Base-by-base conservation (phyloP, 306 rosid species). In the Prunus mume region DNA sequence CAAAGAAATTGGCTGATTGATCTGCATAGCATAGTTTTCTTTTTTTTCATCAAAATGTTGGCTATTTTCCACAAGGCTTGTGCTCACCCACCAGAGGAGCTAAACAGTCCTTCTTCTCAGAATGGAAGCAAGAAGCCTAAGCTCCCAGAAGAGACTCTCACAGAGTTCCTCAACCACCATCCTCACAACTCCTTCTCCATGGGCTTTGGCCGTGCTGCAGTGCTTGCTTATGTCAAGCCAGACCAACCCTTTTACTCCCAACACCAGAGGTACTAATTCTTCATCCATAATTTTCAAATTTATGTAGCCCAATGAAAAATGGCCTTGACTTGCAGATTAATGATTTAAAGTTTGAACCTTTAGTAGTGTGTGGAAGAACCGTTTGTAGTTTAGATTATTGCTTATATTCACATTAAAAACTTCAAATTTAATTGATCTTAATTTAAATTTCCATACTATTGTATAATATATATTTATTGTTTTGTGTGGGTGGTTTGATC, bases 71-170 rank as follows among this genome's bases (percentile, higher is more conserved):
- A 95, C 80, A 79, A 92, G 72, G 90, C 97, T 61, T 92, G 85
- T 85, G 97, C 97, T 71, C 79, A 95, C 78, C 99, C 99, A 51
- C 99, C 99, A 0, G 97, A 92, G 43, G 99, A 95, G 86, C 92
- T 95, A 0, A 85, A 92, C 62, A 95, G 99, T 47, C 99, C 99
- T 52, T 93, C 93, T 4, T 95, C 99, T n/a, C 72, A 75, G 71
- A 88, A 80, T 2, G 91, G 92, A 4, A 79, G 85, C n/a, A 88
- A 87, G 77, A 87, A 79, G 76, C 97, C 99, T 68, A 95, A 95
- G 82, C 87, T 86, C 70, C 97, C 97, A 2, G 75, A 89, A 50
- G 99, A 95, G 51, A 95, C 96, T 71, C 96, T 95, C 60, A 69
- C 18, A 1, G 88, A 92, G 17, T 95, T 95, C 68, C 91, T 89